Conservation (phyloP, 1,284 basidiomycete genomes). For the Apiotrichum porosum region DNA sequence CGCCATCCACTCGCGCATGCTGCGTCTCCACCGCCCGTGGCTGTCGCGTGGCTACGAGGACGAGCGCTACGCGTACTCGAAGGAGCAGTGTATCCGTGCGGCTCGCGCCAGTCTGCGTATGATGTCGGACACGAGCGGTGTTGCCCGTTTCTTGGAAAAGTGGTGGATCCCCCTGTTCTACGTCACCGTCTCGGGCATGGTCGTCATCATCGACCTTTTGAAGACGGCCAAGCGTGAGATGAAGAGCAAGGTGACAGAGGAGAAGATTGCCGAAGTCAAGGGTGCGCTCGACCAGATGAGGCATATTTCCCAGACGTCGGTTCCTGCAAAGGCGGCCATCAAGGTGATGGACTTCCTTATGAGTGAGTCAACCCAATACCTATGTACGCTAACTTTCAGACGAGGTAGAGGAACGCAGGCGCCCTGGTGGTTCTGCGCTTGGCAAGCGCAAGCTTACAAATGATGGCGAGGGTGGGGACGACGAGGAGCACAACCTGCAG, state of each 20-base stretch:
- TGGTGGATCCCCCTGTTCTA: conserved; percentile 50
- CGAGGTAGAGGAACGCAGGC: conserved; percentile 45
- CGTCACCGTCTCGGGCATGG: conserved; percentile 46
- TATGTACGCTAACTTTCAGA: conserved; percentile 14
- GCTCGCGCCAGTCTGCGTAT: conserved; percentile 47
- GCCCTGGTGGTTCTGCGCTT: conserved; percentile 27
- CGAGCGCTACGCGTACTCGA: conserved; percentile 47
- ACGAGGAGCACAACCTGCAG: conserved; percentile 43
- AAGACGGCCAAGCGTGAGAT: conserved; percentile 39
- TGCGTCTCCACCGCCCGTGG: conserved; percentile 48
- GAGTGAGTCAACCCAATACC: conserved; percentile 19
- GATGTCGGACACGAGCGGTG: conserved; percentile 42
- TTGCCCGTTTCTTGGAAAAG: conserved; percentile 47
- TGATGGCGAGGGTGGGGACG: conserved; percentile 21
- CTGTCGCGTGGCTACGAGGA: conserved; percentile 45
- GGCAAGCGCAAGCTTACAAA: conserved; percentile 42
- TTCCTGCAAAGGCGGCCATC: conserved; percentile 46
- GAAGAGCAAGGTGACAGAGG: conserved; percentile 38
- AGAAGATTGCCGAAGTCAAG: conserved; percentile 45
- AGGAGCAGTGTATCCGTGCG: conserved; percentile 49
- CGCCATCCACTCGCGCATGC: conserved; percentile 47
- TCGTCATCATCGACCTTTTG: conserved; percentile 48
- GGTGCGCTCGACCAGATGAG: conserved; percentile 44
- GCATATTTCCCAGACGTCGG: conserved; percentile 43
- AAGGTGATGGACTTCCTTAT: conserved; percentile 49